Base-by-base conservation (phyloP, 208 protist genomes). In the Trypanosoma melophagium region DNA sequence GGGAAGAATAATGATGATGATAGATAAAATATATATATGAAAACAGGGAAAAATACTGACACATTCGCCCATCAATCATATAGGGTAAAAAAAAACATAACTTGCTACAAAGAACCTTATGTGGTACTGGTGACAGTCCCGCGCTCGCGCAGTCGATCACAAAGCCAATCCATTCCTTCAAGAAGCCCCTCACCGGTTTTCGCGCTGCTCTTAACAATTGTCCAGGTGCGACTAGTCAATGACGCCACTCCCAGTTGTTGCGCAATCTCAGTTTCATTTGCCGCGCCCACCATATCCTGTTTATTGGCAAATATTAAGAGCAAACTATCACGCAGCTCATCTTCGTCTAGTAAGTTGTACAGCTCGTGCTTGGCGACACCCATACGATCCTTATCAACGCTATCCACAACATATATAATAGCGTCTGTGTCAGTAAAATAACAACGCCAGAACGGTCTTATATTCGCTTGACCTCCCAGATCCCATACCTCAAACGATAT, bases 401-500 rank as follows among this genome's bases (percentile, higher is more conserved):
- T 92, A 66, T 98, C 97, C 14, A 98, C 87, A 14, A 98, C 96
- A 61, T 97, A 98, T 25, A 98, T 95, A 1, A 98, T 57, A 4
- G 86, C 96, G 53, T 98, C 81, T 0, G 92, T 98, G 76, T 98
- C 97, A 57, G 90, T 92, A 80, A 95, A 99, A 83, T 99, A 99
- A 74, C 98, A 97, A 16, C 97, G 81, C 97, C 97, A 99, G 50
- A 99, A 89, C 0, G 91, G 93, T 22, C 97, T 87, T 61, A 99
- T 97, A 49, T 96, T 98, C 66, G 98, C 96, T 81, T 99, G 97
- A 19, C 98, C 98, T 22, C 92, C 90, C 13, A 99, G 93, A 76
- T 99, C 98, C 97, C 98, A 99, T 57, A 99, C 94, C 57, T 97
- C 97, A 70, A 99, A 99, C 31, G 86, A 97, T 71, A 99, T 93